Evolutionary conservation across 768 basidiomycete species (phyloP), one percentile per base, ranked within the genome.

Genomic region (Lactarius pseudohatsudake): DNA sequence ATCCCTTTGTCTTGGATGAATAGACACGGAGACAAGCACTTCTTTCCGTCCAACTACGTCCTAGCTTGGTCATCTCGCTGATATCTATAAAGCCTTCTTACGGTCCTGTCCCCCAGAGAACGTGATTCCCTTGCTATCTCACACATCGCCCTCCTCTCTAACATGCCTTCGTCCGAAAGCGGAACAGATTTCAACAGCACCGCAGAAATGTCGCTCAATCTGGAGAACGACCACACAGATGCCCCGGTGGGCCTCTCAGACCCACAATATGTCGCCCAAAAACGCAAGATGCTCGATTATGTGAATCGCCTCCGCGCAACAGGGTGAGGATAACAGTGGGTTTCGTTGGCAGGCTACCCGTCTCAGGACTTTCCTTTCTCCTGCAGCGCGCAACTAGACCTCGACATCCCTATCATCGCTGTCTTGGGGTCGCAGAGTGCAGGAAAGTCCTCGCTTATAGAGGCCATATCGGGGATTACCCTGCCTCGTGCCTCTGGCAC

Each of bases 401-500:
- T 92, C 11, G 88, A 90, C 70, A 76, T 92, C 0, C 90, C 91
- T 0, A 84, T 85, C 68, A 90, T 92, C 38, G 86, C 85, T 0
- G 90, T 91, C 53, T 82, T 90, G 20, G 90, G 90, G 0, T 82
- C 80, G 2, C 90, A 92, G 69, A 88, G 86, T 54, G 88, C 87
- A 0, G 90, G 90, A 0, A 91, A 91, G 71, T 90, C 88, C 0
- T 91, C 90, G 0, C 79, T 91, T 4, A 91, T 92, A 13, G 90
- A 92, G 70, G 83, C 87, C 0, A 90, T 92, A 55, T 89, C 88
- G 0, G 88, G 89, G 0, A 84, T 91, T 20, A 87, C 83, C 0
- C 77, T 91, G 0, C 89, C 89, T 28, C 81, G 89, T 11, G 87
- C 86, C 0, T 79, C 84, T n/a, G 90, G 90, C 0, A 91, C 90